phyloP scores from a whole-genome alignment of 352 stramenopile species.

The Phytophthora agathidicida region DNA sequence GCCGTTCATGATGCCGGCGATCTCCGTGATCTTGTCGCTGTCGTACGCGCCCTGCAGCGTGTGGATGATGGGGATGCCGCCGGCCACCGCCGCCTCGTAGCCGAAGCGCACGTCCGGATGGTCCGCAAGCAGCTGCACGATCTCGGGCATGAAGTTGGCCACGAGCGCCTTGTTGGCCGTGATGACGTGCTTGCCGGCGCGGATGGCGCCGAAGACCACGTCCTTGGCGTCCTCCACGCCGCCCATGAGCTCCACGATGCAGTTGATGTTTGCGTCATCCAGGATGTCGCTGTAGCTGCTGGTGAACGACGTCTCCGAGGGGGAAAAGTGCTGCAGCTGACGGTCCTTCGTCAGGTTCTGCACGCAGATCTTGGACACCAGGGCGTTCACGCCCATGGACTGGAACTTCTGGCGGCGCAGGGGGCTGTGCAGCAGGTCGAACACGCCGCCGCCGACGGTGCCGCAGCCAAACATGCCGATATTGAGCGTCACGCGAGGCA shows the following conservation, averaged over 20 bases:
- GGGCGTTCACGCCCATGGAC: constrained; percentile 68
- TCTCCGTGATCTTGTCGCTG: constrained; percentile 92
- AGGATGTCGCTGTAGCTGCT: constrained; percentile 88
- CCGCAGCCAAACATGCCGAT: constrained; percentile 91
- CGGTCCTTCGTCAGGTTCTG: constrained; percentile 77
- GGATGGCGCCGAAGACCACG: constrained; percentile 92
- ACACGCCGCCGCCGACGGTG: constrained; percentile 88
- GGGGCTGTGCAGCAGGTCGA: constrained; percentile 84
- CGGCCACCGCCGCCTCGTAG: constrained; percentile 96
- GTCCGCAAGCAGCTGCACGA: constrained; percentile 82
- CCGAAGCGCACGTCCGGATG: constrained; percentile 89
- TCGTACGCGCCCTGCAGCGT: constrained; percentile 93
- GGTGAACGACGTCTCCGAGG: constrained; percentile 60
- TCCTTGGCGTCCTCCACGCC: constrained; percentile 94
- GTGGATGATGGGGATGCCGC: constrained; percentile 97
- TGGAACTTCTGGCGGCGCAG: constrained; percentile 56
- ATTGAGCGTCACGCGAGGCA: constrained; percentile 53
- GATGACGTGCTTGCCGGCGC: constrained; percentile 94
- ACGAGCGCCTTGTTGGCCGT: constrained; percentile 98
- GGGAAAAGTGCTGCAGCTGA: constrained; percentile 63
- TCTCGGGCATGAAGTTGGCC: constrained; percentile 93
- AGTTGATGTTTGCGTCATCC: constrained; percentile 94
- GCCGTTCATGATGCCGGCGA: constrained; percentile 97
- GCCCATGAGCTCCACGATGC: constrained; percentile 96
- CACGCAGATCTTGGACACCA: constrained; percentile 90